phyloP scores from a whole-genome alignment of 2,329 filamentous ascomycete species.

The Xylariaceae sp. region DNA sequence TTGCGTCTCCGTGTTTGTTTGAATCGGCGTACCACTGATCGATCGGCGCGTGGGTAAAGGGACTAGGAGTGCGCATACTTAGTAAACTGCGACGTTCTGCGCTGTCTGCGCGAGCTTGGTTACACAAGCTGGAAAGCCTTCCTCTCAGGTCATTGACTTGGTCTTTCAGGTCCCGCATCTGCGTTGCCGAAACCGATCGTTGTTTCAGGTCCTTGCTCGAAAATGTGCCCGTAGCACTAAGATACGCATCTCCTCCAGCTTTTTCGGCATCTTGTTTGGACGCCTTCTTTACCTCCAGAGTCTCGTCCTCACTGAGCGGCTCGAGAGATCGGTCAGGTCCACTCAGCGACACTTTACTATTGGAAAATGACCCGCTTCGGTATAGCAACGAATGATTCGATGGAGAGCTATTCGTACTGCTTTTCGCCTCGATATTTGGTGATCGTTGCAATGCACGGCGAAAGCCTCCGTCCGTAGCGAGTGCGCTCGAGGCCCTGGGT shows the following conservation, averaged over 20 bases:
- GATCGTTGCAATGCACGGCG: conserved; percentile 44
- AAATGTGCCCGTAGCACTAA: conserved; percentile 42
- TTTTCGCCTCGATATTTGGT: conserved; percentile 40
- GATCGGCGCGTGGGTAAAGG: conserved; percentile 64
- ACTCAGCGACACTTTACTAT: conserved; percentile 36
- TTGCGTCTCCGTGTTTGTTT: conserved; percentile 23
- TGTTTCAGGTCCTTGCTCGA: conserved; percentile 45
- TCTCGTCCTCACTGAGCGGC: conserved; percentile 50
- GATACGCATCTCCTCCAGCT: conserved; percentile 35
- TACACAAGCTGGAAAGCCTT: conserved; percentile 73
- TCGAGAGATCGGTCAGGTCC: conserved; percentile 44
- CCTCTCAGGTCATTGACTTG: conserved; percentile 83
- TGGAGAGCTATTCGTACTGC: conserved; percentile 29
- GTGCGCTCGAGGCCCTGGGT: conserved; percentile 59
- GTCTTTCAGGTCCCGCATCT: conserved; percentile 68
- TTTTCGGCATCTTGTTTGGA: conserved; percentile 27
- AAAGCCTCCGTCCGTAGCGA: conserved; percentile 55
- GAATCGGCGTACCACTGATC: conserved; percentile 48
- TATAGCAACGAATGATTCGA: conserved; percentile 17
- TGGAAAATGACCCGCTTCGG: conserved; percentile 23
- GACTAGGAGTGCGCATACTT: conserved; percentile 68
- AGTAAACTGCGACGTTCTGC: conserved; percentile 72
- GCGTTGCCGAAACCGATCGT: conserved; percentile 66
- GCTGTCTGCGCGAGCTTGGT: conserved; percentile 73
- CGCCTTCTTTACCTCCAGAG: conserved; percentile 27